Evolutionary conservation across 108 stramenopile species (phyloP).

Genomic region (Mayamaea pseudoterrestris): DNA sequence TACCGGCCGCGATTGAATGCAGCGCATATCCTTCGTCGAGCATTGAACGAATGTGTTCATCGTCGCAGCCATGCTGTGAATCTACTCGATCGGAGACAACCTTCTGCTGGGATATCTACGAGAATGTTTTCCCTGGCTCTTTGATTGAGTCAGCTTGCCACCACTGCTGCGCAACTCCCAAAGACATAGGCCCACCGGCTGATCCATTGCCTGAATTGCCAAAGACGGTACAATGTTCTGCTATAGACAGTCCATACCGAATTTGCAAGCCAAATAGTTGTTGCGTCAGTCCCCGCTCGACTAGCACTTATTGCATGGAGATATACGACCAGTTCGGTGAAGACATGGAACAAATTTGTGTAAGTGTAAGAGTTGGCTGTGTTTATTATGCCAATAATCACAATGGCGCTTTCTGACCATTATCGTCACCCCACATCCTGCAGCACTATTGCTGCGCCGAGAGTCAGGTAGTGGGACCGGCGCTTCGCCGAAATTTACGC

Average conservation of each 20-base stretch:
- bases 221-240: conserved; percentile 1
- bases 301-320: conserved; percentile 16
- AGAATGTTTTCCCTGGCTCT: conserved; percentile 5
- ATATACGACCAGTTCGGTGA: conserved; percentile 9
- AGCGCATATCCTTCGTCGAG: no score
- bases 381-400: no score
- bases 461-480: no score
- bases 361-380: no score
- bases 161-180: conserved; percentile 6
- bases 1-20: no score
- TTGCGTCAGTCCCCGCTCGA: conserved; percentile 20
- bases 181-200: not conserved
- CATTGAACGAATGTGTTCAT: conserved; percentile 4
- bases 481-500: no score
- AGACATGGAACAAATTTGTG: conserved; percentile 10
- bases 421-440: no score
- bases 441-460: no score
- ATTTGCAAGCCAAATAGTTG: conserved; percentile 30
- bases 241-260: conserved; percentile 8
- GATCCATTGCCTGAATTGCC: not conserved
- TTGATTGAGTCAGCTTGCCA: conserved; percentile 3
- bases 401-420: no score
- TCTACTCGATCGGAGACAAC: not conserved
- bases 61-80: conserved; percentile 1
- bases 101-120: conserved; percentile 7